phyloP scores from a whole-genome alignment of 257 asterid genomes.

The Solanum corneliomulleri region DNA sequence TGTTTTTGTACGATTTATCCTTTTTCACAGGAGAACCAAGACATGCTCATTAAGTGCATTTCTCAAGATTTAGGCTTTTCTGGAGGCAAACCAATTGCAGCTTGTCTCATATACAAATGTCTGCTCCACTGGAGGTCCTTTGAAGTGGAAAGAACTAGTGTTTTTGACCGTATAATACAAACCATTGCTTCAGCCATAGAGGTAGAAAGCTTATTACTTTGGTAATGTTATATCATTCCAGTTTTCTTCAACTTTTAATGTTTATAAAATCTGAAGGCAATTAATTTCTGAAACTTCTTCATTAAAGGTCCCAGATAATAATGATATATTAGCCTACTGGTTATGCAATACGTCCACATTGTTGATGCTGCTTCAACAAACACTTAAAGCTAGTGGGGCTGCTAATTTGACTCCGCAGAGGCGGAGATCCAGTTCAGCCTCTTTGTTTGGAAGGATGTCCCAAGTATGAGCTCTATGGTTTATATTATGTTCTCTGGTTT shows the following conservation, averaged over 20 bases:
- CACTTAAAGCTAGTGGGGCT: constrained; percentile 96
- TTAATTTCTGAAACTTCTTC: constrained; percentile 11
- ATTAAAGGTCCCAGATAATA: constrained; percentile 69
- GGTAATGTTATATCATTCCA: neutral
- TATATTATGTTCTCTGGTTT: constrained; percentile 10
- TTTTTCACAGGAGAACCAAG: constrained; percentile 80
- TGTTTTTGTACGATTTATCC: constrained; percentile 2
- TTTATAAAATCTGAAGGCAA: neutral
- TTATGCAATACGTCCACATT: constrained; percentile 83
- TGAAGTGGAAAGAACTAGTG: constrained; percentile 95
- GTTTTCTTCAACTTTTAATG: neutral
- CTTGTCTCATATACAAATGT: constrained; percentile 89
- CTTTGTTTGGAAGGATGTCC: constrained; percentile 98
- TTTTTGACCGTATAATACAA: constrained; percentile 89
- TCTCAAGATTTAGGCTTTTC: constrained; percentile 95
- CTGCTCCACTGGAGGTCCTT: constrained; percentile 99
- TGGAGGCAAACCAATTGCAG: constrained; percentile 91
- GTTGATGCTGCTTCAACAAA: constrained; percentile 95
- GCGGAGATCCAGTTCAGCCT: constrained; percentile 89
- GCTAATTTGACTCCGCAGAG: constrained; percentile 93
- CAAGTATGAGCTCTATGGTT: constrained; percentile 39
- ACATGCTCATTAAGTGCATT: constrained; percentile 80
- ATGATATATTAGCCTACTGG: constrained; percentile 87
- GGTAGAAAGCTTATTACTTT: constrained; percentile 26
- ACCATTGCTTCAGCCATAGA: constrained; percentile 76